Evolutionary conservation across 305 asterid species (phyloP).

Genomic region (Plantago rigida): DNA sequence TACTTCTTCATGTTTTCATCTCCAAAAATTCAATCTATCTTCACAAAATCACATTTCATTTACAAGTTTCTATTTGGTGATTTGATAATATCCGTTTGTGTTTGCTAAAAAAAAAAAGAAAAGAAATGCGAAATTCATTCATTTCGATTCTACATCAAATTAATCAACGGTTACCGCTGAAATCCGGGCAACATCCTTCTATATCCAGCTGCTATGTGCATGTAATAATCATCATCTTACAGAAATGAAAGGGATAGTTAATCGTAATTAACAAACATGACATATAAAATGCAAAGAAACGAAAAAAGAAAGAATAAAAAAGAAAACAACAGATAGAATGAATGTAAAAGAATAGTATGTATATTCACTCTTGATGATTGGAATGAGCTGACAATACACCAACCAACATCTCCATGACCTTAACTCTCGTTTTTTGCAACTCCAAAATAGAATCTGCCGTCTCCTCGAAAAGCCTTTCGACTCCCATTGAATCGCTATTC

Average conservation of each 20-base stretch:
- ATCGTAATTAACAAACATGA: background rate
- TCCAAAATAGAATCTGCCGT: conserved; percentile 56
- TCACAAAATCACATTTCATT: no score
- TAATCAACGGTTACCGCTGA: conserved; percentile 20
- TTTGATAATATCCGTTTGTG: no score
- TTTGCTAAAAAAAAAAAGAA: no score
- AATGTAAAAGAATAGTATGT: background rate
- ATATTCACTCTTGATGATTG: conserved; percentile 9
- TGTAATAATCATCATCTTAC: background rate
- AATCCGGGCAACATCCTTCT: conserved; percentile 26
- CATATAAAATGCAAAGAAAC: background rate
- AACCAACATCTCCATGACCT: conserved; percentile 53
- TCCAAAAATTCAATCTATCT: no score
- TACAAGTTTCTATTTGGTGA: no score
- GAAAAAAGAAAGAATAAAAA: background rate
- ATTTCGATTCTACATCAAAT: background rate
- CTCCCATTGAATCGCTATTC: conserved; percentile 38
- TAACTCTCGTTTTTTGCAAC: conserved; percentile 48
- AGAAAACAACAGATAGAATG: background rate
- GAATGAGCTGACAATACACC: conserved; percentile 29
- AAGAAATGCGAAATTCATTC: no score
- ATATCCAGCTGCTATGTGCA: conserved; percentile 9
- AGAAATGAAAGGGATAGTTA: background rate
- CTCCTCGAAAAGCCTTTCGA: conserved; percentile 50
- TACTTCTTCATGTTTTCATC: no score